Percentiles rank a stretch among this genome's conserved stretches.
Evolutionary conservation across 805 yeast species (phyloP).

Genomic region (Scheffersomyces amazonensis): DNA sequence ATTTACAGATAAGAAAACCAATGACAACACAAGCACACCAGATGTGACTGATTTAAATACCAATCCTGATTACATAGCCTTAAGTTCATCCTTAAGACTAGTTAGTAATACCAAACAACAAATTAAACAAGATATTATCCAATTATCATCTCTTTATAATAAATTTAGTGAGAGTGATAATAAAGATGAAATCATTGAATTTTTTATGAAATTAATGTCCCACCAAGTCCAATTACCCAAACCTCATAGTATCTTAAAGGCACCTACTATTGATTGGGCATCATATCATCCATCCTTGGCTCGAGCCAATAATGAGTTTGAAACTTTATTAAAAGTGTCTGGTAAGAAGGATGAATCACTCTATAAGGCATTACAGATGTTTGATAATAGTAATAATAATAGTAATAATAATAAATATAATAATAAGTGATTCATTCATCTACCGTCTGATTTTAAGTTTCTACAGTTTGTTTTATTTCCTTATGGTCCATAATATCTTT

Average conservation of each 20-base stretch:
- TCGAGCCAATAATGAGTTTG: constrained; percentile 17
- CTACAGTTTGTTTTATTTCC: too few species aligned
- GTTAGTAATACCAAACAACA: constrained; percentile 17
- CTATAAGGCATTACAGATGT: constrained; percentile 23
- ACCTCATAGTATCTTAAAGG: constrained; percentile 25
- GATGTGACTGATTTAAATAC: constrained; percentile 2
- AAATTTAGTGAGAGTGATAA: constrained; percentile 9
- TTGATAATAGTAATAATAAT: too few species aligned
- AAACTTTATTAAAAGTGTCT: constrained; percentile 5
- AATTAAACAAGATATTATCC: constrained; percentile 27
- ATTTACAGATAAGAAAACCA: too few species aligned
- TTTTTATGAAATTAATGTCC: constrained; percentile 31
- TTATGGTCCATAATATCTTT: too few species aligned
- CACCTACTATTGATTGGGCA: constrained; percentile 37
- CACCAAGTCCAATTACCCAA: constrained; percentile 32
- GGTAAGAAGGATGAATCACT: constrained; percentile 11
- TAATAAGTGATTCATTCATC: too few species aligned
- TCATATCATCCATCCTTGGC: constrained; percentile 30
- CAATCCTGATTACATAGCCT: constrained; percentile 36
- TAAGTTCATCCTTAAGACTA: constrained; percentile 29
- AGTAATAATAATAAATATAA: too few species aligned
- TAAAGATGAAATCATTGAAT: constrained; percentile 24
- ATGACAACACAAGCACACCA: too few species aligned
- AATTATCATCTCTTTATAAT: constrained; percentile 21
- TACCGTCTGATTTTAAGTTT: too few species aligned